Base-by-base conservation (phyloP, 768 basidiomycete genomes). In the Mycena chlorophos region DNA sequence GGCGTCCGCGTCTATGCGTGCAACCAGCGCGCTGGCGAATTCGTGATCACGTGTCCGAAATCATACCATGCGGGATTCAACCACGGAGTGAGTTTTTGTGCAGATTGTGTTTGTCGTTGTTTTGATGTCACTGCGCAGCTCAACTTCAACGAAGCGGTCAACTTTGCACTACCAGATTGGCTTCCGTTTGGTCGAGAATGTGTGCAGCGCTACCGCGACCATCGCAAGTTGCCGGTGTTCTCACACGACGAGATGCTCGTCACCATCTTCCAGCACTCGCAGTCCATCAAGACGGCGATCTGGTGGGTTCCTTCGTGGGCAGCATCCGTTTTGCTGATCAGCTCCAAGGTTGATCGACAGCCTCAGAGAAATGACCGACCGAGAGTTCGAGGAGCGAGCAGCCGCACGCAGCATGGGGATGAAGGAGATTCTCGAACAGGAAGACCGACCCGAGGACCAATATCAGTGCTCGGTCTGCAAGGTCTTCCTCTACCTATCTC, bases 81-180 rank as follows among this genome's bases (percentile, higher is more conserved):
- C 69, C 97, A 98, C 70, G 96, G 95, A 50, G 94, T 95, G 75
- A 68, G 91, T 82, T 54, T 14, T 27, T 20, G 39, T 45, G 34
- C 49, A 27, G 22, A 30, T 57, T 38, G 34, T 19, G 17, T 38
- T 34, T 34, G 8, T 42, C 13, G 22, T 49, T 13, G 17, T 52
- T 51, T 59, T 55, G 57, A 51, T 60, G 63, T 66, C 54, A 58
- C 66, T 68, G 48, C 56, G 17, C 65, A 97, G 94, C 75, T 98
- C 65, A 99, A 99, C 74, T 95, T 98, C 77, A 98, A 98, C 69
- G 97, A 98, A 75, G 97, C 96, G 3, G 96, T 98, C 66, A 98
- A 99, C 71, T 98, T 98, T 66, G 96, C 97, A 12, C 77, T 97
- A 25, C 92, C 94, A 23, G 94, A 98, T 68, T 99, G 97, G 97